Base-by-base conservation (phyloP, 192 early-diverging fungal species). In the Gigaspora rosea region DNA sequence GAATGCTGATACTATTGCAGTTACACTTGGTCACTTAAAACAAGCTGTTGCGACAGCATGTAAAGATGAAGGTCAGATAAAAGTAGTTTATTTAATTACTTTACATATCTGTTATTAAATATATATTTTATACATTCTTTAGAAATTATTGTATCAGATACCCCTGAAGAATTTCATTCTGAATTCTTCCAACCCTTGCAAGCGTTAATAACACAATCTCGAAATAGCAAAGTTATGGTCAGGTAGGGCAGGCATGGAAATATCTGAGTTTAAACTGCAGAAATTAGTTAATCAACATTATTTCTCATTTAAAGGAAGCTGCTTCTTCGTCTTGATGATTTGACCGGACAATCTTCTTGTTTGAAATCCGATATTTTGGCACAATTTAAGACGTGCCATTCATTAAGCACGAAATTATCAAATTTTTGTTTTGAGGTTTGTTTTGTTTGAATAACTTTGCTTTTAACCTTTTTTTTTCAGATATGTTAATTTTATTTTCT, bases 1-100 rank as follows among this genome's bases (percentile, higher is more conserved):
- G 59, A 90, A 89, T 73, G 85, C 90, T 10, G 92, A 94, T 73
- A 84, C 89, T 13, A 86, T 90, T 71, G 80, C 88, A 71, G 82
- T 91, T 32, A 87, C 90, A 73, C 71, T 90, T 48, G 82, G 75
- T 56, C 89, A 73, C 80, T 75, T 79, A 54, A 83, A 51, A 59
- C 86, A 78, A 81, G 78, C 85, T 67, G 59, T 84, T n/a, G 67
- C 68, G 4, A 69, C 78, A 50, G 80, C 83, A 52, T 54, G 67
- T 46, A 61, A 76, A 41, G 76, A 79, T n/a, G 84, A 85, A 75
- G 82, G 82, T 81, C 71, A 54, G 36, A 35, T 71, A 65, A 33
- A 1, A 56, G 4, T 56, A 56, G 0, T 54, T 54, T 54, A 54
- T 16, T 8, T 18, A 4, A 52, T 46, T 52, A 20, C 49, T 50